Base-by-base conservation (phyloP, 257 asterid genomes). In the Perilla frutescens region DNA sequence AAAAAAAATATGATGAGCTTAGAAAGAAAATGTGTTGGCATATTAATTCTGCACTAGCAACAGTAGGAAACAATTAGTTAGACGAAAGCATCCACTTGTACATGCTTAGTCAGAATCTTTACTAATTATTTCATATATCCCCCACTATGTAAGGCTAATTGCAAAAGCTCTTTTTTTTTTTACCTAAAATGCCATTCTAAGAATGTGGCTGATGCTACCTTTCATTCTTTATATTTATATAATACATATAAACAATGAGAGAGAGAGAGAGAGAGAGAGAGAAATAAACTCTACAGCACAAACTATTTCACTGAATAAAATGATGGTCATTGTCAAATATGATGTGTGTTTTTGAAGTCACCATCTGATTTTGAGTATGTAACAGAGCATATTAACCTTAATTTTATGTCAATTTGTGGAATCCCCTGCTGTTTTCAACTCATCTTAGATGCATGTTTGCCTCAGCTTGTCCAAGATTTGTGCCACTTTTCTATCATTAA, bases 71-170 rank as follows among this genome's bases (percentile, higher is more conserved):
- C 49, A 8, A 66, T 36, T 6, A 36, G 43, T 12, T 44, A 51
- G 78, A 64, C 10, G 20, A 57, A 75, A 65, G 67, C 80, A 76
- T 40, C 68, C 66, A 62, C 72, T 70, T 70, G 56, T n/a, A 55
- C 43, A 68, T 54, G 76, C 80, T 76, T 59, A 37, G 62, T 51
- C 66, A 61, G 49, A 68, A 66, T 47, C 53, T 65, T 5, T 48
- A 57, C 3, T 74, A 20, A 1, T 50, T 37, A 13, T 43, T 50
- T 60, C 1, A 6, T 39, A 14, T 39, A 29, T 37, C 1, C 70
- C 80, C 70, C 80, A 68, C 75, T 61, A 49, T 50, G 59, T 48
- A 68, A 20, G 44, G 55, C 77, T 54, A 73, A 62, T 73, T 37
- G 36, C 56, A 44, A 71, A 71, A 34, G 9, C 8, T 47, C 60